Percentiles rank a stretch among this genome's conserved stretches.
Conservation (phyloP, 106 monocot species). For the Ottelia alismoides region DNA sequence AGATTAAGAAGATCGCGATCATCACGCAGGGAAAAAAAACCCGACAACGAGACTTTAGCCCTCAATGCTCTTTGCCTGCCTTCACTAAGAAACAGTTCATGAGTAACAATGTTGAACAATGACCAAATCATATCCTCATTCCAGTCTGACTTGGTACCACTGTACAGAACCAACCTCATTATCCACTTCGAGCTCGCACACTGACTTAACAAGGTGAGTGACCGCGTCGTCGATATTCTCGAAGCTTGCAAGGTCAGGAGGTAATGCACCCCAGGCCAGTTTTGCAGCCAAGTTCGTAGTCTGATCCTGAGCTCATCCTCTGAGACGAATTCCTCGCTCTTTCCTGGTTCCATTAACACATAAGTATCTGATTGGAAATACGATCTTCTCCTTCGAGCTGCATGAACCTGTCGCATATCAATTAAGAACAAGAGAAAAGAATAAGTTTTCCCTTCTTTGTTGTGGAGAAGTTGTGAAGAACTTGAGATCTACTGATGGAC, state of each 20-base stretch:
- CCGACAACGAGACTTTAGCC: no score
- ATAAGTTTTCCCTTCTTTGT: no score
- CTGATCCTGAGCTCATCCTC: constrained; percentile 54
- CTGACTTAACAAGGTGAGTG: constrained; percentile 61
- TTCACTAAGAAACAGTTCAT: no score
- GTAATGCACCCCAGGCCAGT: constrained; percentile 51
- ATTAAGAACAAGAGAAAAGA: no score
- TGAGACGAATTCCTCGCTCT: constrained; percentile 52
- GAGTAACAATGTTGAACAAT: no score
- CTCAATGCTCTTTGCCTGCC: no score
- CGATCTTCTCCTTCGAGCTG: constrained; percentile 51
- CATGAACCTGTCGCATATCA: constrained; percentile 44
- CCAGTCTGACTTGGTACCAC: constrained; percentile 80
- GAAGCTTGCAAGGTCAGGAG: constrained; percentile 64
- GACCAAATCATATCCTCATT: no score
- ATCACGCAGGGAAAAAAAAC: no score
- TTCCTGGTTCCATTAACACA: constrained; percentile 70
- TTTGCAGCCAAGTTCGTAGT: constrained; percentile 59
- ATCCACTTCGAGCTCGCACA: constrained; percentile 76
- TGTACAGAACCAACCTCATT: constrained; percentile 78
- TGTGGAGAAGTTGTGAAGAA: no score
- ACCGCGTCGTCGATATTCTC: constrained; percentile 49
- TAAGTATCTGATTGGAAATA: constrained; percentile 66
- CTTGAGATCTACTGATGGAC: no score
- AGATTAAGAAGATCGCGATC: no score